phyloP scores from a whole-genome alignment of 768 basidiomycete genomes.

The Inosperma sp. region DNA sequence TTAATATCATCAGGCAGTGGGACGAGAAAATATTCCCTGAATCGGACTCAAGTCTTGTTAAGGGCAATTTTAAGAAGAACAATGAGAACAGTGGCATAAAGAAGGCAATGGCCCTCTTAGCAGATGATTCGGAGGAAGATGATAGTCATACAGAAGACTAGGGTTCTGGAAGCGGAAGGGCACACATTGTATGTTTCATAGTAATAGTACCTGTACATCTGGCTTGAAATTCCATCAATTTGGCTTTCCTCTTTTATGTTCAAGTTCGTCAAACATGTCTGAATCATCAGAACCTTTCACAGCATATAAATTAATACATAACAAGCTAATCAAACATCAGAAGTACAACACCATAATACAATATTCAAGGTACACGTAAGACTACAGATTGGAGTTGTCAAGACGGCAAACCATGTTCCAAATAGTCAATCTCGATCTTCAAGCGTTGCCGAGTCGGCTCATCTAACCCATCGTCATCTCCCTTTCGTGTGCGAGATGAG shows the following conservation, averaged over 20 bases:
- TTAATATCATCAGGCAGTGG: background rate
- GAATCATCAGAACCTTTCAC: no score
- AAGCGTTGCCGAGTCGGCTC: no score
- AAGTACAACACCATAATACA: no score
- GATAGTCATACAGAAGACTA: constrained; percentile 1
- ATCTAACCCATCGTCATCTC: no score
- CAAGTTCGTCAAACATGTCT: no score
- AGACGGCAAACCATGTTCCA: no score
- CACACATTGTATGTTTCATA: background rate
- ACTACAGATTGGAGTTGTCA: no score
- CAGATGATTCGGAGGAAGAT: constrained; percentile 12
- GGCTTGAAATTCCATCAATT: constrained; percentile 1
- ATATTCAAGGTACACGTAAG: no score
- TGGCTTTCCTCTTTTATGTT: constrained; percentile 1
- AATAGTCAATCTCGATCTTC: no score
- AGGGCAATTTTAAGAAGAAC: background rate
- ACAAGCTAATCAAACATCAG: no score
- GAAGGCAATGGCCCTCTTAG: constrained; percentile 12
- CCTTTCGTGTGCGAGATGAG: no score
- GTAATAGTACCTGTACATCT: background rate
- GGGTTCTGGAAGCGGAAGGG: background rate
- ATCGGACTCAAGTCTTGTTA: constrained; percentile 7
- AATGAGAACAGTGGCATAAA: constrained; percentile 5
- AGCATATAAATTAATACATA: no score
- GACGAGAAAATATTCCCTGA: constrained; percentile 5